Evolutionary conservation across 345 rosid species (phyloP).

Genomic region (Acer negundo): DNA sequence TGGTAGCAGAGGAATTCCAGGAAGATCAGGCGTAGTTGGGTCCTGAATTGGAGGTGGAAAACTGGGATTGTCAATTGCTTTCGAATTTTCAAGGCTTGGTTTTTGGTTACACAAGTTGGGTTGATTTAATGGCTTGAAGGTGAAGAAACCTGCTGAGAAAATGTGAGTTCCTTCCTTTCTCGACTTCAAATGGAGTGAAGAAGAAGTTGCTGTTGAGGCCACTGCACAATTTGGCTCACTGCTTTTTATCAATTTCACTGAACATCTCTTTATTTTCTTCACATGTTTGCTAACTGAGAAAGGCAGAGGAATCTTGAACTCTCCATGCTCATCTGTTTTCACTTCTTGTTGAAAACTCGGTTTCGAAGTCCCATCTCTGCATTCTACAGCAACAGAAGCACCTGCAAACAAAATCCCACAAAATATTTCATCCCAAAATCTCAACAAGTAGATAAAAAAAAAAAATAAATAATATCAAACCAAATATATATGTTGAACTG

Average conservation of each 20-base stretch:
- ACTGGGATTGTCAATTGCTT: slow-evolving; percentile 24
- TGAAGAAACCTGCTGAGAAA: slow-evolving; percentile 92
- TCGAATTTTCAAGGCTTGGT: slow-evolving; percentile 31
- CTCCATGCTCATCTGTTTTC: slow-evolving; percentile 71
- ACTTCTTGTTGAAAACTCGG: slow-evolving; percentile 53
- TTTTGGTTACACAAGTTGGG: slow-evolving; percentile 65
- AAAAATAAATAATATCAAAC: neutral
- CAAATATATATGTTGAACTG: neutral
- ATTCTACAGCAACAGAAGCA: slow-evolving; percentile 77
- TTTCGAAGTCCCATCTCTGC: slow-evolving; percentile 49
- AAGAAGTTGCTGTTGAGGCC: slow-evolving; percentile 67
- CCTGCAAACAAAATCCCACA: slow-evolving; percentile 43
- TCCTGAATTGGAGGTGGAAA: slow-evolving; percentile 50
- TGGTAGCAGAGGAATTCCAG: slow-evolving; percentile 47
- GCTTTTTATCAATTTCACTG: slow-evolving; percentile 65
- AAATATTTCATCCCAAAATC: neutral
- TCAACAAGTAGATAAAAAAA: neutral
- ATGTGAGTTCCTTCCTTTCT: slow-evolving; percentile 50
- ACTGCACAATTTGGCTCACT: slow-evolving; percentile 73
- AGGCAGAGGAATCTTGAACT: slow-evolving; percentile 67
- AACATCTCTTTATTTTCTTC: slow-evolving; percentile 65
- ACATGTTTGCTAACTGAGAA: slow-evolving; percentile 67
- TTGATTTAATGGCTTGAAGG: slow-evolving; percentile 73
- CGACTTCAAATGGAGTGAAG: slow-evolving; percentile 58
- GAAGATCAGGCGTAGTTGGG: slow-evolving; percentile 31